A percentile compares a stretch with the other conserved stretches of the same genome.
phyloP scores from a whole-genome alignment of 2,329 filamentous ascomycete species.

The Alternaria sp. region DNA sequence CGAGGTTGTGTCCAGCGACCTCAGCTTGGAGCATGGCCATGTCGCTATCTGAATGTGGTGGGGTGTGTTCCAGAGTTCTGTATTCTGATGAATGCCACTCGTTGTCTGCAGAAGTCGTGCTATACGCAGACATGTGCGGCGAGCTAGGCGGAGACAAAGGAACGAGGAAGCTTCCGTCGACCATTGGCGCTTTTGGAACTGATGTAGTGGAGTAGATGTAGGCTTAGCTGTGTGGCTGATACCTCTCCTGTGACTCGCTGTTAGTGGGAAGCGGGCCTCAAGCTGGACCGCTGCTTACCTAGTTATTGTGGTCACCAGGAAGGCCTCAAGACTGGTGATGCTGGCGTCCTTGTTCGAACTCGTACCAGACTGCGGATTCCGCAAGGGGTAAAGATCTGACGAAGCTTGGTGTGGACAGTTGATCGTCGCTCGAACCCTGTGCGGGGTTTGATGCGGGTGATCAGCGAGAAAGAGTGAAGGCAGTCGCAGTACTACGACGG shows the following conservation, averaged over 20 bases:
- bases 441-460: conserved; percentile 43
- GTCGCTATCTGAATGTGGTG: conserved; percentile 45
- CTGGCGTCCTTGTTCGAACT: neutral
- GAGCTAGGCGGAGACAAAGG: conserved; percentile 58
- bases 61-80: conserved; percentile 43
- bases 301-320: conserved; percentile 8
- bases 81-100: conserved; percentile 52
- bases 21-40: conserved; percentile 49
- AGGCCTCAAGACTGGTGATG: neutral
- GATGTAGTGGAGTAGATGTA: conserved; percentile 21
- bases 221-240: conserved; percentile 29
- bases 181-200: conserved; percentile 47
- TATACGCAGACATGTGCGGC: conserved; percentile 58
- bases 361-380: neutral
- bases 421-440: conserved; percentile 38
- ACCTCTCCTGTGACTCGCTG: conserved; percentile 29
- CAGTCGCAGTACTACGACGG: conserved; percentile 32
- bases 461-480: conserved; percentile 31
- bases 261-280: conserved; percentile 20
- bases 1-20: conserved; percentile 43
- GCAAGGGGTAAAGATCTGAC: conserved; percentile 32
- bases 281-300: conserved; percentile 13
- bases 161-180: conserved; percentile 55
- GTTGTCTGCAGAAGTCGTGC: conserved; percentile 51
- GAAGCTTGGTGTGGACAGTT: conserved; percentile 29